A percentile compares a stretch with the other conserved stretches of the same genome.
Conservation (phyloP, 768 basidiomycete genomes). For the Zangia roseola region DNA sequence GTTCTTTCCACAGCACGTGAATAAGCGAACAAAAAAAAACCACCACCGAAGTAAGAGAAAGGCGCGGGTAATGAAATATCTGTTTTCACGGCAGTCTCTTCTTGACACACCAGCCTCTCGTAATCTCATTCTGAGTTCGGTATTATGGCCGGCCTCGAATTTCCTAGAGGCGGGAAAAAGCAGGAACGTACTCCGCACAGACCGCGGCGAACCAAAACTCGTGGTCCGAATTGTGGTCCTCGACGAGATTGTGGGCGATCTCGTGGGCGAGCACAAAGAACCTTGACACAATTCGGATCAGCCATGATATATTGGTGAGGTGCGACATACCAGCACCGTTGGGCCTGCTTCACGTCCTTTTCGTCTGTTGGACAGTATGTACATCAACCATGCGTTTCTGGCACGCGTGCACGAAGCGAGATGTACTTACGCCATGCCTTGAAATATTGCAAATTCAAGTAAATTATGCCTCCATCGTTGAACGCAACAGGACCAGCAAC, state of each 20-base stretch:
- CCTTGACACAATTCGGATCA: slow-evolving; percentile 39
- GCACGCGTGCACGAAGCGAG: not conserved
- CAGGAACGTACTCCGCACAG: slow-evolving; percentile 58
- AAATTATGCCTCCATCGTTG: slow-evolving; percentile 85
- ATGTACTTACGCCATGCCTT: slow-evolving; percentile 74
- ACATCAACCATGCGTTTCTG: slow-evolving; percentile 61
- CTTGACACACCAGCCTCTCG: no score
- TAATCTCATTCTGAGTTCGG: no score
- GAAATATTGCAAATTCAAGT: slow-evolving; percentile 80
- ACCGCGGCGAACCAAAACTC: slow-evolving; percentile 91
- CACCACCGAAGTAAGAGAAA: no score
- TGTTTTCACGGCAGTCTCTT: no score
- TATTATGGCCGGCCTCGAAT: no score
- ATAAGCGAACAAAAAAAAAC: no score
- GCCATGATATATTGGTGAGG: not conserved
- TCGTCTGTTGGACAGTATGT: no score
- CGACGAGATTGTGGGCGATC: slow-evolving; percentile 84
- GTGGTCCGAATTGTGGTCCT: slow-evolving; percentile 82
- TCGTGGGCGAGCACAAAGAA: slow-evolving; percentile 89
- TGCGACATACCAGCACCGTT: slow-evolving; percentile 65
- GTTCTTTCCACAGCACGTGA: no score
- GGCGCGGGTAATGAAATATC: no score
- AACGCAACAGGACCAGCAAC: slow-evolving; percentile 84
- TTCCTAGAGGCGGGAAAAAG: slow-evolving; percentile 34
- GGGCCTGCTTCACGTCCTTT: slow-evolving; percentile 54